Percentiles rank a stretch among this genome's conserved stretches.
Evolutionary conservation across 768 basidiomycete genomes (phyloP).

Genomic region (Calocera cornea): DNA sequence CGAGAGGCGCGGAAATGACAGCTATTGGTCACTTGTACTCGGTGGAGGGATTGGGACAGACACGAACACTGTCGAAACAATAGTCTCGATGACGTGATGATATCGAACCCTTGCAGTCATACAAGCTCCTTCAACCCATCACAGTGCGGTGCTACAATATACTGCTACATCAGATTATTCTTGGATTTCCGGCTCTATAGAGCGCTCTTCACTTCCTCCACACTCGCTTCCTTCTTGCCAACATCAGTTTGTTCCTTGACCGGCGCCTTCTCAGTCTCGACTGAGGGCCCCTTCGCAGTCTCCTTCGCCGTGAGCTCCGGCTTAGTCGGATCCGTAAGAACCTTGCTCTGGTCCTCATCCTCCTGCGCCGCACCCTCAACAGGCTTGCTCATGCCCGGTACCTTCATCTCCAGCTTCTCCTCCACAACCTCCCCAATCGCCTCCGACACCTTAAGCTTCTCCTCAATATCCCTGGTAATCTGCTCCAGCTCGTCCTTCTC

Average conservation of each 20-base stretch:
- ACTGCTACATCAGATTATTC: no score
- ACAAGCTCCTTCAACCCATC: no score
- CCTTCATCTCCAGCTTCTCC: slow-evolving; percentile 9
- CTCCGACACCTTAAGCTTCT: background rate
- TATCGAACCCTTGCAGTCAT: no score
- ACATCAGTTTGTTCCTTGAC: background rate
- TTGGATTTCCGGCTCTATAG: no score
- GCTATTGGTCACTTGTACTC: no score
- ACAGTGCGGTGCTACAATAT: no score
- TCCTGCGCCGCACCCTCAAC: background rate
- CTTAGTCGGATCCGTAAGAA: background rate
- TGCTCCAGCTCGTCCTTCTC: background rate
- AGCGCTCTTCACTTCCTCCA: no score
- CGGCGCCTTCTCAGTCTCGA: background rate
- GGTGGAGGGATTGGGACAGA: no score
- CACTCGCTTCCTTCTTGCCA: background rate
- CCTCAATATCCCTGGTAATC: background rate
- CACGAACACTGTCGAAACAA: no score
- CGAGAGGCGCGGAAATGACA: no score
- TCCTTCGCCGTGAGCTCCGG: background rate
- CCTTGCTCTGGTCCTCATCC: background rate
- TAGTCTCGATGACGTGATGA: no score
- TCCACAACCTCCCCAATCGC: slow-evolving; percentile 17
- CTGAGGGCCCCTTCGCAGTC: background rate
- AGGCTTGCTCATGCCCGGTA: slow-evolving; percentile 16